Evolutionary conservation across 2,329 filamentous ascomycete species (phyloP).

Genomic region (Aspergillus brunneoviolaceus): DNA sequence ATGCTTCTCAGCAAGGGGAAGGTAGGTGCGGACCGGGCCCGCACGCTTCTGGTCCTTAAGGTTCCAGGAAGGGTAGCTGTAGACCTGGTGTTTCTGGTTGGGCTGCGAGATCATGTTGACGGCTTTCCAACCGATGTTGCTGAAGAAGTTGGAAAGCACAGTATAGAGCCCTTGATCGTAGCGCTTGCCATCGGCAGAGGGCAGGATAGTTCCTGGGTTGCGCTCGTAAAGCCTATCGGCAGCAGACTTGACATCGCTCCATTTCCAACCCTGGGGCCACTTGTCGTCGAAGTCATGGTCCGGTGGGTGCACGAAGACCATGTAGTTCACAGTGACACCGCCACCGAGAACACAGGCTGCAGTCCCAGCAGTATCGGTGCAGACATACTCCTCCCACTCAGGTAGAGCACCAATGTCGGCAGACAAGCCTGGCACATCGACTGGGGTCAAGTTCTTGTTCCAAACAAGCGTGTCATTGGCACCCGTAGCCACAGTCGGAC

Average conservation of each 20-base stretch:
- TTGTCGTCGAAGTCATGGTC: constrained; percentile 68
- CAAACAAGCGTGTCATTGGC: constrained; percentile 25
- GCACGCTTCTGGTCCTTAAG: constrained; percentile 65
- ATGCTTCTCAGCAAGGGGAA: constrained; percentile 59
- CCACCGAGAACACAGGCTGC: constrained; percentile 29
- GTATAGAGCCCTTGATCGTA: constrained; percentile 69
- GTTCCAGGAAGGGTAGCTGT: constrained; percentile 66
- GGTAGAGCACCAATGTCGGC: constrained; percentile 20
- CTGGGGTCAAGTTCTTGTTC: constrained; percentile 24
- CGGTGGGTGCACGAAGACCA: constrained; percentile 47
- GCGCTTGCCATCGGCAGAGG: constrained; percentile 64
- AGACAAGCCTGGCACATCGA: constrained; percentile 30
- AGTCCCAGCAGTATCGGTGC: constrained; percentile 13
- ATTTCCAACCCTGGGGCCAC: constrained; percentile 71
- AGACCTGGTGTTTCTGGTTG: constrained; percentile 65
- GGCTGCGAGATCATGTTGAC: constrained; percentile 62
- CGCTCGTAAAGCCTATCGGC: constrained; percentile 64
- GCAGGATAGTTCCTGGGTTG: constrained; percentile 68
- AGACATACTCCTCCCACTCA: constrained; percentile 5
- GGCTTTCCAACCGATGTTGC: constrained; percentile 60
- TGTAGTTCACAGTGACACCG: constrained; percentile 30
- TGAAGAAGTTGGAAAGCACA: constrained; percentile 60
- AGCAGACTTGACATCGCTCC: constrained; percentile 59
- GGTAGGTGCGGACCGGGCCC: constrained; percentile 70
- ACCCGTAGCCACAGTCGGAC: constrained; percentile 26